These are phyloP conservation scores for Erodium maritimum DNA, from an alignment of 345 rosid genomes.

Conservation along the genomic window DNA sequence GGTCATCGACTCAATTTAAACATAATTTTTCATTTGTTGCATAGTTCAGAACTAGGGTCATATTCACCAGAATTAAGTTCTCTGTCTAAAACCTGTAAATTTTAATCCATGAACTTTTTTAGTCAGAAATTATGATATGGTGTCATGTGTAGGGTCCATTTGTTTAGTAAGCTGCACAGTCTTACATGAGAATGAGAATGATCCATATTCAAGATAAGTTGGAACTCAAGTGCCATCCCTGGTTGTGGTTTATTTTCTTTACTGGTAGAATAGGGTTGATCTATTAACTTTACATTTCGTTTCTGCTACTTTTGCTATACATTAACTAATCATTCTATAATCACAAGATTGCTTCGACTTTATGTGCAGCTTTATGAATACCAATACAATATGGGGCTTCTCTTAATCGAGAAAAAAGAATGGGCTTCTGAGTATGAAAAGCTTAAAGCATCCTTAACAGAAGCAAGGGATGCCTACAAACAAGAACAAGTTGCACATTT, in stretches of 20 bases:
- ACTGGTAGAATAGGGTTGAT: not conserved
- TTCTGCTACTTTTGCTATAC: not conserved
- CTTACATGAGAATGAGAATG: not conserved
- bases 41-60: not conserved
- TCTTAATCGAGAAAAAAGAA: conserved; percentile 81
- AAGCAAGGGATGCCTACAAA: conserved; percentile 50
- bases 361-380: conserved; percentile 70
- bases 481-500: conserved; percentile 70
- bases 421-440: conserved; percentile 66
- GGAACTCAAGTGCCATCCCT: not conserved
- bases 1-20: not conserved
- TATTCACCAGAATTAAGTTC: not conserved
- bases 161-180: not conserved
- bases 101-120: too few species aligned
- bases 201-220: not conserved
- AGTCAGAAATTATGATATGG: not conserved
- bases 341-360: not conserved
- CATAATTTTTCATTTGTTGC: too few species aligned
- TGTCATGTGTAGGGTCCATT: not conserved
- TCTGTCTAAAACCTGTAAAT: not conserved
- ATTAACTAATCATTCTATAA: not conserved
- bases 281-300: not conserved
- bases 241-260: not conserved
- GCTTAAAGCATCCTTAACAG: conserved; percentile 41
- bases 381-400: conserved; percentile 91